phyloP scores from a whole-genome alignment of 345 rosid species.

The Bruguiera gymnorhiza region DNA sequence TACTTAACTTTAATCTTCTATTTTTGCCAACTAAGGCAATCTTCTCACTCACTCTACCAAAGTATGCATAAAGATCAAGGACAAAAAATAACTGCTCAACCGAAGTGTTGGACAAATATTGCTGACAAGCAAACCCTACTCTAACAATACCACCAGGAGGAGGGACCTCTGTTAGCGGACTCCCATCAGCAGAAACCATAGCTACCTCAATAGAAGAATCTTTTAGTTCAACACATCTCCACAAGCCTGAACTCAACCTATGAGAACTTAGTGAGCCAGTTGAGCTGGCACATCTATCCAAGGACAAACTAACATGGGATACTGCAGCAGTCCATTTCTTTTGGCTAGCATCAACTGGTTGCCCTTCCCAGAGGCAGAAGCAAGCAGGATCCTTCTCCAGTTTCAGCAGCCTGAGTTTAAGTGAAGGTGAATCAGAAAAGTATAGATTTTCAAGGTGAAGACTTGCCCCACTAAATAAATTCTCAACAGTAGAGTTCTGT shows the following conservation, averaged over 20 bases:
- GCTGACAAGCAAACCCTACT: slow-evolving; percentile 80
- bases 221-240: slow-evolving; percentile 83
- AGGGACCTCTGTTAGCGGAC: slow-evolving; percentile 71
- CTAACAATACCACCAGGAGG: slow-evolving; percentile 97
- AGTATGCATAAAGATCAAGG: slow-evolving; percentile 74
- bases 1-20: slow-evolving; percentile 37
- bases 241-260: slow-evolving; percentile 45
- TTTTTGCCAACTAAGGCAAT: slow-evolving; percentile 65
- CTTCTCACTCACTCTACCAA: slow-evolving; percentile 77
- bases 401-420: slow-evolving; percentile 66
- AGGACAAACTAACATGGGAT: slow-evolving; percentile 61
- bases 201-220: slow-evolving; percentile 70
- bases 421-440: slow-evolving; percentile 79
- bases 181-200: slow-evolving; percentile 93
- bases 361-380: slow-evolving; percentile 83
- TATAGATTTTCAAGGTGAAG: slow-evolving; percentile 77
- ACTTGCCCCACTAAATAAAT: slow-evolving; percentile 75
- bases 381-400: slow-evolving; percentile 98
- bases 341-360: slow-evolving; percentile 94
- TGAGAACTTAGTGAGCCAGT: slow-evolving; percentile 29
- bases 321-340: slow-evolving; percentile 82
- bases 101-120: slow-evolving; percentile 80
- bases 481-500: slow-evolving; percentile 35
- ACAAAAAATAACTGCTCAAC: slow-evolving; percentile 95
- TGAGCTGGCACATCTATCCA: slow-evolving; percentile 57